phyloP scores from a whole-genome alignment of 2,329 filamentous ascomycete genomes.

The Coleophoma cylindrospora region DNA sequence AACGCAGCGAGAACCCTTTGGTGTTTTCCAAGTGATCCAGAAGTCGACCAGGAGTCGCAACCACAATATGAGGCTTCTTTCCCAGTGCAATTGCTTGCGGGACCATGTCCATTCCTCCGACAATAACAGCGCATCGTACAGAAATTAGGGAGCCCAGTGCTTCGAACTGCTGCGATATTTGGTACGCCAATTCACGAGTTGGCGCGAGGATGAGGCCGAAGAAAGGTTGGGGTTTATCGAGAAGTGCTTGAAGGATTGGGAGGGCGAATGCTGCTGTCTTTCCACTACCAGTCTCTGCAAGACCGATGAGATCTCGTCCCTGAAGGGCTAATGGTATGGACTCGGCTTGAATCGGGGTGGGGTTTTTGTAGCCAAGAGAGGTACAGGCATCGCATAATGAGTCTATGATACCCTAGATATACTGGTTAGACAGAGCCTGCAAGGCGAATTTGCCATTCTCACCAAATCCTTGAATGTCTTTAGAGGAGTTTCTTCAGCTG shows the following conservation, averaged over 20 bases:
- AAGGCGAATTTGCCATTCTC: slow-evolving; percentile 2
- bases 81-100: slow-evolving; percentile 83
- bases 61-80: slow-evolving; percentile 93
- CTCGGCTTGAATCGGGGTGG: slow-evolving; percentile 85
- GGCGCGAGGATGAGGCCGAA: slow-evolving; percentile 90
- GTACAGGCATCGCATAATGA: slow-evolving; percentile 85
- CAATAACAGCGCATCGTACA: slow-evolving; percentile 80
- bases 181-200: slow-evolving; percentile 87
- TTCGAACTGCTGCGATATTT: slow-evolving; percentile 86
- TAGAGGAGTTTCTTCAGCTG: slow-evolving; percentile 10
- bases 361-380: slow-evolving; percentile 73
- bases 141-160: slow-evolving; percentile 81
- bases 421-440: slow-evolving; percentile 4
- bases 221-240: slow-evolving; percentile 79
- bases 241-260: slow-evolving; percentile 84
- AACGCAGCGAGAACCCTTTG: slow-evolving; percentile 83
- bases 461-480: slow-evolving; percentile 46
- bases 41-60: slow-evolving; percentile 84
- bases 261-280: slow-evolving; percentile 95
- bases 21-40: slow-evolving; percentile 95
- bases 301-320: slow-evolving; percentile 82
- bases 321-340: slow-evolving; percentile 77
- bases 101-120: slow-evolving; percentile 95
- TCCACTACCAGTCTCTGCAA: slow-evolving; percentile 92
- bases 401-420: slow-evolving; percentile 68